Evolutionary conservation across 345 rosid genomes (phyloP), one percentile per base, ranked within the genome.

Genomic region (Erodium maritimum): DNA sequence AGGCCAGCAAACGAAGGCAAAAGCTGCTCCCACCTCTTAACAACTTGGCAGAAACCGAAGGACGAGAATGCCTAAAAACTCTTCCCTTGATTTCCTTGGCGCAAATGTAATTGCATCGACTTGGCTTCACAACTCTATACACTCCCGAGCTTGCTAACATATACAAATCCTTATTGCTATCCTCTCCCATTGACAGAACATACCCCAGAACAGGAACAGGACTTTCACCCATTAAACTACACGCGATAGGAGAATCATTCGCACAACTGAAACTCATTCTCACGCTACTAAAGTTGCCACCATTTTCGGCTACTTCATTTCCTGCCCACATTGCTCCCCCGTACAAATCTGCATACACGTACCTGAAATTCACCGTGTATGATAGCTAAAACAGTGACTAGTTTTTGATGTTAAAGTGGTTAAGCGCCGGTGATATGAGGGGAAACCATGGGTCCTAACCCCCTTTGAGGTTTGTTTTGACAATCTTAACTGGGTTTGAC

Each of bases 341-440:
- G 50, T 73, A 70, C 64, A 77, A 56, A 66, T 77, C 78, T 21
- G 67, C 66, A 17, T 68, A 65, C 20, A 73, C 56, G 50, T 67
- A 73, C 58, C 76, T 70, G 71, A 17, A 52, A 20, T 5, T 24
- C 52, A 54, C 17, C 1, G 8, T 29, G 5, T 11, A 5, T 29
- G 8, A 29, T 11, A 5, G 37, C 9, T 11, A 29, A 29, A 29
- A 29, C 8, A n/a, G n/a, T n/a, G 37, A 11, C 37, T 5, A 29
- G 37, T 29, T 29, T 29, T 29, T 21, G n/a, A 46, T 20, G 8
- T 19, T 4, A 5, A 10, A 20, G n/a, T 11, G 4, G 55, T 52
- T 18, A 34, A n/a, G 1, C 12, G 34, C 34, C 8, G 34, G 5
- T 29, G 34, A 29, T 29, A 29, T 29, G 34, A 29, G 8, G 34